Evolutionary conservation across 202 grass and related monocot species (phyloP), one percentile per base, ranked within the genome.

Genomic region (Carex arenaria): DNA sequence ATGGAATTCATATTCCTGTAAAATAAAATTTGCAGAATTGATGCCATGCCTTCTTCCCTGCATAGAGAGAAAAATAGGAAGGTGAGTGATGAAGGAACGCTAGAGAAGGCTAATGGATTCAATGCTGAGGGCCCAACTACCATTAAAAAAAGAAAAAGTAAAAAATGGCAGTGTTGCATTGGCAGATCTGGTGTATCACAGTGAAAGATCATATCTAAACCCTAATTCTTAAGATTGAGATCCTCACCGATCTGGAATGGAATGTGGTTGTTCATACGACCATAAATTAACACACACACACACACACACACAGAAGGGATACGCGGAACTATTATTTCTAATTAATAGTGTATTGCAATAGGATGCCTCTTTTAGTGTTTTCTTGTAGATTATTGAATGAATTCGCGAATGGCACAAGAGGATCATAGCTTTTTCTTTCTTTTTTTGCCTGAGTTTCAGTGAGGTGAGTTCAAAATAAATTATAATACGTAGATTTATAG

Each of bases 121-220:
- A 36, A 51, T 64, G 34, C 61, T 3, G 42, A 69, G 9, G 42
- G 43, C 4, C 45, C 30, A 55, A 69, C 28, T 69, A 55, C 19
- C 19, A 36, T 19, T n/a, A 68, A 82, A 45, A 82, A 82, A 82
- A 82, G 14, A 68, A 82, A 67, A 34, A 13, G 51, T 54, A 82
- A 56, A 69, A 81, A 31, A 81, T 81, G 79, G 79, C 4, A 31
- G 40, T 66, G 79, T 81, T 81, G 79, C 36, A 52, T 81, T 66
- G 61, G 79, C 43, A 81, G 20, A 30, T 47, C 61, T 81, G 61
- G 42, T 81, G 79, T 43, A 49, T 45, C 4, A 20, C 12, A 81
- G 12, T 81, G 40, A 65, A 66, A 49, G 55, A 81, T 66, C 42
- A 66, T 30, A 18, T 49, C 19, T 51, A 32, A 59, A 40, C 11